phyloP scores from a whole-genome alignment of 257 asterid genomes.

The Mentha longifolia region DNA sequence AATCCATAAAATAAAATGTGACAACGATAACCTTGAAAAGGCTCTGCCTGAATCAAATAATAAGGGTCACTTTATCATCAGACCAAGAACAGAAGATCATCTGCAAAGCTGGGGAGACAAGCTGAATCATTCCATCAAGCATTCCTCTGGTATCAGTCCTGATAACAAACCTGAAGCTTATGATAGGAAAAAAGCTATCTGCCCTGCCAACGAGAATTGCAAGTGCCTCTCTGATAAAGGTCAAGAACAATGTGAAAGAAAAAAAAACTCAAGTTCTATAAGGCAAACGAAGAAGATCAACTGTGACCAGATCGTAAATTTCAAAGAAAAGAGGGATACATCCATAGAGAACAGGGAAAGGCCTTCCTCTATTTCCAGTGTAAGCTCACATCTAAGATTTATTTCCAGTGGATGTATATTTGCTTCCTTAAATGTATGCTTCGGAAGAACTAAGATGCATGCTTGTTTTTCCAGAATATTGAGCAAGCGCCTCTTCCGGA shows the following conservation, averaged over 20 bases:
- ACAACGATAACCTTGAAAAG: conserved; percentile 33
- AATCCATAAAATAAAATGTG: conserved; percentile 28
- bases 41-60: conserved; percentile 19
- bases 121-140: conserved; percentile 35
- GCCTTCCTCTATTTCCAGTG: conserved; percentile 42
- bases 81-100: conserved; percentile 39
- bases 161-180: conserved; percentile 34
- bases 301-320: conserved; percentile 35
- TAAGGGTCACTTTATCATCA: conserved; percentile 25
- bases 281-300: conserved; percentile 42
- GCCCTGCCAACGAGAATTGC: conserved; percentile 40
- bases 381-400: conserved; percentile 42
- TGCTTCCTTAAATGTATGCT: conserved; percentile 7
- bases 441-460: conserved; percentile 28
- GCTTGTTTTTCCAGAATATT: conserved; percentile 53
- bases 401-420: conserved; percentile 23
- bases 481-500: conserved; percentile 61
- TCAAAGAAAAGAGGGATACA: conserved; percentile 41
- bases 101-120: conserved; percentile 28
- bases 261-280: conserved; percentile 37
- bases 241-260: conserved; percentile 39
- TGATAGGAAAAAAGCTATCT: conserved; percentile 20
- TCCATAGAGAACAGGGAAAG: conserved; percentile 39
- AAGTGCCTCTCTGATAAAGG: conserved; percentile 31
- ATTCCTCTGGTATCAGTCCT: conserved; percentile 35